Evolutionary conservation across 805 yeast species (phyloP), one percentile per base, ranked within the genome.

Genomic region (Maudiozyma barnettii): DNA sequence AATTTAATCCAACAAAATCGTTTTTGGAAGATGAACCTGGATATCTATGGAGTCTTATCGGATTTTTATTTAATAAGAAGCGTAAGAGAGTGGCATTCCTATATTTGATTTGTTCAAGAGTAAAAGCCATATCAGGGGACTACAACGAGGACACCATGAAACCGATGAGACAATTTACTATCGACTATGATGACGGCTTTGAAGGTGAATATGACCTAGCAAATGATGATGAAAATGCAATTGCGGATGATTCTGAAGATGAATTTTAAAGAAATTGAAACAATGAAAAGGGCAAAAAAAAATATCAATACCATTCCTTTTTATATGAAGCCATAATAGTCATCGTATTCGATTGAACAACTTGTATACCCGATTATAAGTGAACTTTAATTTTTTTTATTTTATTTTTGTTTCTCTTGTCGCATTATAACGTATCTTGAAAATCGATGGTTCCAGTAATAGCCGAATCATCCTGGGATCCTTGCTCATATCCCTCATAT

Each of bases 21-120:
- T 63, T 68, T 49, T 54, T 66, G 41, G 71, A 68, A 45, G 69
- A 62, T 51, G 69, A 65, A 46, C 69, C 67, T 10, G 70, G 69
- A 4, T 62, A 64, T 46, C 57, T 70, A n/a, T 70, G 74, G 74
- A 65, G 67, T 38, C 56, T 82, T 61, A 86, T 87, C 76, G 91
- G 95, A 83, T 93, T 93, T 64, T 79, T 91, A 41, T 89, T 84
- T 68, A 93, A 89, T 69, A 91, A 88, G 67, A 84, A 86, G 59
- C 78, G 84, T 68, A 91, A 91, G 68, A 77, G 98, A 52, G 98
- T 93, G 2, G 88, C 95, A 1, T 91, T 84, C 63, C 63, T 93
- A 16, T 85, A 86, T 56, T 68, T 93, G 52, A 80, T 79, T 47
- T 82, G 83, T 46, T 60, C 71, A 38, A 69, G 71, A 46, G 60